phyloP scores from a whole-genome alignment of 2,329 filamentous ascomycete species.

The Alternaria longipes region DNA sequence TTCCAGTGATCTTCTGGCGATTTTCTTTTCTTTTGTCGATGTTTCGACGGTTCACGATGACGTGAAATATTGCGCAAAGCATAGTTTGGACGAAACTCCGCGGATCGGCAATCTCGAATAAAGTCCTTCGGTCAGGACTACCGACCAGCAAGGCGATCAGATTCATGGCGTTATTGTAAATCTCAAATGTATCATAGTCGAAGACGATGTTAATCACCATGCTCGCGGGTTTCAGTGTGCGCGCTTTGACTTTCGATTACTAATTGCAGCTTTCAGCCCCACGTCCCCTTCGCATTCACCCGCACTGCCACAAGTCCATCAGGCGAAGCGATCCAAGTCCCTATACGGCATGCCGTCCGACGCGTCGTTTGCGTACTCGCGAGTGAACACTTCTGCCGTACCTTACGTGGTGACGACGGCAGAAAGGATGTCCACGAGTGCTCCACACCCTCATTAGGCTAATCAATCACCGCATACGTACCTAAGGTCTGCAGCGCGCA shows the following conservation, averaged over 20 bases:
- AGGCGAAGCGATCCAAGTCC: constrained; percentile 9
- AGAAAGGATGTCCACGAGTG: constrained; percentile 16
- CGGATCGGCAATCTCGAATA: constrained; percentile 8
- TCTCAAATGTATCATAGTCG: constrained; percentile 17
- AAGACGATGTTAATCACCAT: constrained; percentile 3
- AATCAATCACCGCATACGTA: constrained; percentile 30
- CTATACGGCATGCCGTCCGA: constrained; percentile 29
- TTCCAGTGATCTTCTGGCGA: constrained; percentile 13
- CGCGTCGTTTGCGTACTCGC: constrained; percentile 20
- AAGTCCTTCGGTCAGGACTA: not conserved
- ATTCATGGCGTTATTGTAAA: constrained; percentile 12
- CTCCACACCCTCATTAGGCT: constrained; percentile 44
- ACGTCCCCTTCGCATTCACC: not conserved
- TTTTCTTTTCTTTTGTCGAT: constrained; percentile 19
- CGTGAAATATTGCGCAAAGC: constrained; percentile 19
- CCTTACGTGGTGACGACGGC: constrained; percentile 21
- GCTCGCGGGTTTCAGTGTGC: constrained; percentile 3
- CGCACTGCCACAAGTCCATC: constrained; percentile 6
- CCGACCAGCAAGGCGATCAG: not conserved
- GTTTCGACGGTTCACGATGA: constrained; percentile 40
- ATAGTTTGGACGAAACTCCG: constrained; percentile 9
- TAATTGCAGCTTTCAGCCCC: constrained; percentile 6
- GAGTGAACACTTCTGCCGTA: constrained; percentile 18
- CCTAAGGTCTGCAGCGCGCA: constrained; percentile 7
- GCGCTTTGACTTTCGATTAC: constrained; percentile 15